Evolutionary conservation across 306 rosid species (phyloP).

Genomic region (Arachis hypogaea): DNA sequence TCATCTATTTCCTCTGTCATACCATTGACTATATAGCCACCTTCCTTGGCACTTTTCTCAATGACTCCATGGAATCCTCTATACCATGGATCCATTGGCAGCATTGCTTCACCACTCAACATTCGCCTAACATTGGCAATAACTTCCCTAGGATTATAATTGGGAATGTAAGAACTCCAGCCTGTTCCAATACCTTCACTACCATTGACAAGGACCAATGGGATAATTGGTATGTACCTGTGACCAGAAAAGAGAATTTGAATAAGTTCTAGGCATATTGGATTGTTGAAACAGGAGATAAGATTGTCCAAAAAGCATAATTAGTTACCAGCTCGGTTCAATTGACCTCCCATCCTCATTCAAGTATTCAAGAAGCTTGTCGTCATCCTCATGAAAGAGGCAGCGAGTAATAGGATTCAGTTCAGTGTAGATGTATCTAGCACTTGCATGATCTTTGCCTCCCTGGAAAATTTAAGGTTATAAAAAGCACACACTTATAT

Average conservation of each 20-base stretch:
- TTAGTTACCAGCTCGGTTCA: conserved; percentile 80
- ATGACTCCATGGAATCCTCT: conserved; percentile 78
- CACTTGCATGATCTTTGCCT: conserved; percentile 93
- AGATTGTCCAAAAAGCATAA: not conserved
- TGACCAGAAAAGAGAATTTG: not conserved
- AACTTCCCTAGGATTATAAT: conserved; percentile 91
- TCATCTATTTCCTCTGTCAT: conserved; percentile 63
- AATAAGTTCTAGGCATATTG: not conserved
- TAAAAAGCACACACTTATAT: not conserved
- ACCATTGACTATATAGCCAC: conserved; percentile 71
- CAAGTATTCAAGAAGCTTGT: conserved; percentile 84
- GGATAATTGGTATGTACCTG: conserved; percentile 91
- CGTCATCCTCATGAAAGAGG: conserved; percentile 84
- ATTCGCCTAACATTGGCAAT: conserved; percentile 72
- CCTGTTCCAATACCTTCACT: conserved; percentile 96
- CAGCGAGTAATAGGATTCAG: conserved; percentile 66
- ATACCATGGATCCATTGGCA: conserved; percentile 99
- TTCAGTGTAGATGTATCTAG: conserved; percentile 74
- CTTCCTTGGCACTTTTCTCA: conserved; percentile 72
- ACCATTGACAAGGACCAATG: conserved; percentile 90
- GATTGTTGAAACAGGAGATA: not conserved
- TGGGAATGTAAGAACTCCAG: conserved; percentile 92
- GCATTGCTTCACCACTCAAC: conserved; percentile 59
- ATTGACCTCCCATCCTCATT: conserved; percentile 87
- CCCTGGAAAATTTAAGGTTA: conserved; percentile 51